Evolutionary conservation across 257 asterid species (phyloP), one percentile per base, ranked within the genome.

Genomic region (Anisodus tanguticus): DNA sequence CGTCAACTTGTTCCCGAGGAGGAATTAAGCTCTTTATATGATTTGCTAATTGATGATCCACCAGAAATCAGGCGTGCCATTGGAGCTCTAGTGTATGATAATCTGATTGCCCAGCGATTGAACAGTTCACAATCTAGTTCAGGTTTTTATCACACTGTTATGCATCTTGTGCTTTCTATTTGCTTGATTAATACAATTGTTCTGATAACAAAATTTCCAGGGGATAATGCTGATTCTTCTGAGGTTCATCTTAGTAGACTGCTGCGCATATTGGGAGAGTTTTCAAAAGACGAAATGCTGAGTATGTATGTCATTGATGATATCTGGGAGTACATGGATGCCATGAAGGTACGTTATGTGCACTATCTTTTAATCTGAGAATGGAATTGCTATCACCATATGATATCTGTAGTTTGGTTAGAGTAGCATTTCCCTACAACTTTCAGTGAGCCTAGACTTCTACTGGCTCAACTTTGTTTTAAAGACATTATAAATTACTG

Each of bases 311-410:
- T 97, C 86, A 97, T 97, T 60, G 99, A 97, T 64, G 99, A 95
- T 88, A 92, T 97, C 86, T 97, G 98, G 99, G 99, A 95, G 85
- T 97, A 95, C 93, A 97, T 97, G 99, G 95, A 87, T 84, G 98
- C 98, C 88, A 95, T 97, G 98, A 97, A 93, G 89, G 99, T 97
- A 90, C 19, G 97, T 86, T 80, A 49, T 53, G 58, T 81, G 57
- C 58, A 68, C 70, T 83, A 51, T 51, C 60, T 74, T 49, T 74
- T 49, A 26, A 49, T 74, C 43, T 49, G 10, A 74, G 62, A 19
- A 49, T 22, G 60, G 11, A 19, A 74, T 49, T 22, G 12, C 43
- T 74, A 22, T 74, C 43, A 49, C 81, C 19, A 74, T 47, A 74
- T 74, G 43, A 19, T 74, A 74, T 74, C 62, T 49, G 45, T 74